phyloP scores from a whole-genome alignment of 1,284 basidiomycete species.

The Xerocomus minutiporus region DNA sequence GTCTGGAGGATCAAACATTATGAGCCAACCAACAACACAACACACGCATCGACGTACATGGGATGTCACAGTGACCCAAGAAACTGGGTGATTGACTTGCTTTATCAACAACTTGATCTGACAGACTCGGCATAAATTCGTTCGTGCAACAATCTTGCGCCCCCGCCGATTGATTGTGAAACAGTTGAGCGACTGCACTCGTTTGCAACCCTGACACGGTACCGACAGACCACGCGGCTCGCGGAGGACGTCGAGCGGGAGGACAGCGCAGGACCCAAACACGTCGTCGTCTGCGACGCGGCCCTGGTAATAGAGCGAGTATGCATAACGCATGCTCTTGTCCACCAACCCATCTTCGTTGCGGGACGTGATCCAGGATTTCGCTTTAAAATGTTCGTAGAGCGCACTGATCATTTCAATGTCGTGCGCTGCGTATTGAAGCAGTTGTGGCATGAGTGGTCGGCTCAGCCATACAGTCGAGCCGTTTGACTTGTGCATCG shows the following conservation, averaged over 20 bases:
- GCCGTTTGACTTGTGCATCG: conserved; percentile 35
- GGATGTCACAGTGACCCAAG: conserved; percentile 20
- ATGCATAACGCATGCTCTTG: conserved; percentile 29
- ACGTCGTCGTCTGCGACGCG: conserved; percentile 21
- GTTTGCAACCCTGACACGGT: conserved; percentile 23
- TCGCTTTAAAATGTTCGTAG: conserved; percentile 33
- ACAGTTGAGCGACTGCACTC: conserved; percentile 28
- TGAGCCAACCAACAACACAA: not conserved
- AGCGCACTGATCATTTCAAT: conserved; percentile 38
- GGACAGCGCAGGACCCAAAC: conserved; percentile 23
- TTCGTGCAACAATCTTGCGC: conserved; percentile 21
- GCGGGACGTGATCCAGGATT: conserved; percentile 29
- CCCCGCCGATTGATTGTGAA: conserved; percentile 16
- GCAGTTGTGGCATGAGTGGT: conserved; percentile 34
- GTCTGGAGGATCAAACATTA: conserved; percentile 13
- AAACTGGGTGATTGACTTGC: conserved; percentile 17
- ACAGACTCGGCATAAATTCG: conserved; percentile 27
- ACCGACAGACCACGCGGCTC: conserved; percentile 26
- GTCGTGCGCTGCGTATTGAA: conserved; percentile 41
- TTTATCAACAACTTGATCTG: conserved; percentile 33
- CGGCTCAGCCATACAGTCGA: conserved; percentile 35
- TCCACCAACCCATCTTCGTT: conserved; percentile 15
- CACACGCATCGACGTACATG: conserved; percentile 9
- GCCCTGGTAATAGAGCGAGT: conserved; percentile 27
- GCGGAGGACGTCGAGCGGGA: conserved; percentile 26